Evolutionary conservation across 2,329 filamentous ascomycete species (phyloP).

Genomic region (Penicillium sclerotigenum): DNA sequence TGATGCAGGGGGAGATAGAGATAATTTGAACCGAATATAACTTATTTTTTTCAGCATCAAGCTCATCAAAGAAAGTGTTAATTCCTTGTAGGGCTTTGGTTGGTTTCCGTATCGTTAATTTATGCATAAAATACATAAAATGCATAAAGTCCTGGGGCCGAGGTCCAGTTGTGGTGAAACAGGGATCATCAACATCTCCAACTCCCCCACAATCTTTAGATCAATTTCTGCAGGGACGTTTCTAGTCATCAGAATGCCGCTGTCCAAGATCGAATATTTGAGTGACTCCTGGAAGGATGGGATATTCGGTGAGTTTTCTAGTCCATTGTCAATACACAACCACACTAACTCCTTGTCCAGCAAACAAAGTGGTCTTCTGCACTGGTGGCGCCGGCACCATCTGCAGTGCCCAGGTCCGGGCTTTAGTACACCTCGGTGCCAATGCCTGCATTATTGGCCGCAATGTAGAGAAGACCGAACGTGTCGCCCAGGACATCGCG

Average conservation of each 20-base stretch:
- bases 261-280: slow-evolving; percentile 71
- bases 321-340: background rate
- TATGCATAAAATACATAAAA: background rate
- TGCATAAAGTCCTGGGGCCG: slow-evolving; percentile 7
- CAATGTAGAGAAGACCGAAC: slow-evolving; percentile 82
- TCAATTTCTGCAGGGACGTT: background rate
- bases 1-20: too few relatives aligned
- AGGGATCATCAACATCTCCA: background rate
- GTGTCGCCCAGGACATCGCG: slow-evolving; percentile 75
- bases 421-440: slow-evolving; percentile 84
- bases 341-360: slow-evolving; percentile 45
- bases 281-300: slow-evolving; percentile 83
- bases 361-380: slow-evolving; percentile 86
- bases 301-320: slow-evolving; percentile 66
- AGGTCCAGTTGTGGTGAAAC: slow-evolving; percentile 24
- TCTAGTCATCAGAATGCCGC: slow-evolving; percentile 53
- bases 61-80: too few relatives aligned
- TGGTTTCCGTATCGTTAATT: background rate
- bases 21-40: too few relatives aligned
- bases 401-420: slow-evolving; percentile 89
- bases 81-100: background rate
- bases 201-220: background rate
- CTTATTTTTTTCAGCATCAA: too few relatives aligned
- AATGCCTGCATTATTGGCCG: slow-evolving; percentile 93
- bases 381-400: slow-evolving; percentile 93